These are phyloP conservation scores for Oryza rufipogon DNA, from an alignment of 176 grass and related monocot species.

Conservation along the genomic window DNA sequence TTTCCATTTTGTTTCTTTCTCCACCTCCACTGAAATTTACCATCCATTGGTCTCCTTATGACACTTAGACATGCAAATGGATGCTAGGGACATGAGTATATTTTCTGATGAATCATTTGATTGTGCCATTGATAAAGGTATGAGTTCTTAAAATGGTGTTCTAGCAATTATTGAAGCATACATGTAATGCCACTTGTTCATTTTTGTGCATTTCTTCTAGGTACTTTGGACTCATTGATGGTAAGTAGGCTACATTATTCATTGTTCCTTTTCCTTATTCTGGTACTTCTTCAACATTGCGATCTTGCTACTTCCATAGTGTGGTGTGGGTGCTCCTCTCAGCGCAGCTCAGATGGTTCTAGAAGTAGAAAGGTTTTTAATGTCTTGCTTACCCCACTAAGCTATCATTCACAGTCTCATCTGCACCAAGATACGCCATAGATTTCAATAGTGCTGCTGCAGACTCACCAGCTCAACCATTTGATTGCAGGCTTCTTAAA, in stretches of 20 bases:
- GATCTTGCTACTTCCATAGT: conserved; percentile 61
- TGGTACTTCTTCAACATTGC: conserved; percentile 28
- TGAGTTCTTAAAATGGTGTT: conserved; percentile 24
- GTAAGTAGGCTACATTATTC: conserved; percentile 56
- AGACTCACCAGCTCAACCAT: conserved; percentile 40
- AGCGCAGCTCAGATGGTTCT: conserved; percentile 79
- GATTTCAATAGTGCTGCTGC: conserved; percentile 36
- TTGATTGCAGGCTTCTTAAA: conserved; percentile 84
- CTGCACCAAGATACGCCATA: conserved; percentile 7
- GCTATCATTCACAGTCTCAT: conserved; percentile 33
- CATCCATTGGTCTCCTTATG: conserved; percentile 47
- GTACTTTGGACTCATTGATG: conserved; percentile 98
- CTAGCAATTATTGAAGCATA: not conserved
- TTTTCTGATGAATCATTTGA: conserved; percentile 89
- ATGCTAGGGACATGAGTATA: conserved; percentile 92
- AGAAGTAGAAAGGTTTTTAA: conserved; percentile 89
- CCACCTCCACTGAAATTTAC: not conserved
- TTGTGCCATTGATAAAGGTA: conserved; percentile 99
- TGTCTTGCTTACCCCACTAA: conserved; percentile 34
- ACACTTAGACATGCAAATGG: conserved; percentile 85
- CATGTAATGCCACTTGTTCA: conserved; percentile 22
- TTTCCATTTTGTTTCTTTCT: not conserved
- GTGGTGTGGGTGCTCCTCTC: conserved; percentile 87
- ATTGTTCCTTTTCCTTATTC: conserved; percentile 25
- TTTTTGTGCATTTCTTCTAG: conserved; percentile 50